Conservation (phyloP, 345 rosid species). For the Mangifera indica region DNA sequence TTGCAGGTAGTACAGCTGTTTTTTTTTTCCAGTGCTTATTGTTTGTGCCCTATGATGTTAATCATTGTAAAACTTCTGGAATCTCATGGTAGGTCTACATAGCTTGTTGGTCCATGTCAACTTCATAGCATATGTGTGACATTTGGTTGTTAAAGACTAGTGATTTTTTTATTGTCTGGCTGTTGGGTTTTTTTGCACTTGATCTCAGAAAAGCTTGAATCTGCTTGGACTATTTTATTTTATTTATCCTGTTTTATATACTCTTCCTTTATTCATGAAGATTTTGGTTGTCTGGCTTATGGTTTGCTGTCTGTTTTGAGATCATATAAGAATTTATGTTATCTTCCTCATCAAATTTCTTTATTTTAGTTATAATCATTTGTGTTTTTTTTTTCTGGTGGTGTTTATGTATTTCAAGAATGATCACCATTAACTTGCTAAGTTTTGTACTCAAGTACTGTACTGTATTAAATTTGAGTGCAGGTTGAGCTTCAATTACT, state of each 20-base stretch:
- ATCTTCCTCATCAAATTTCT: not conserved
- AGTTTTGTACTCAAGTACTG: not conserved
- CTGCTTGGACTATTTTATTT: not conserved
- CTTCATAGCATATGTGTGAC: too few relatives aligned
- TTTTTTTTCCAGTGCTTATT: constrained; percentile 15
- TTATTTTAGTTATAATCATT: not conserved
- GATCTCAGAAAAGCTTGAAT: not conserved
- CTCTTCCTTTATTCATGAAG: not conserved
- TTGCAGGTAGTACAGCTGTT: constrained; percentile 42
- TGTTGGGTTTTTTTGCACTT: constrained; percentile 2
- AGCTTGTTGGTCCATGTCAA: not conserved
- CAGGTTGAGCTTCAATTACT: too few relatives aligned
- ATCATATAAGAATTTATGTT: not conserved
- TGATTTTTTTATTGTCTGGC: not conserved
- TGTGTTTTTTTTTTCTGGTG: constrained; percentile 11
- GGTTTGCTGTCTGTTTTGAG: not conserved
- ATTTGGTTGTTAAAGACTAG: not conserved
- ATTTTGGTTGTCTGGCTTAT: constrained; percentile 3
- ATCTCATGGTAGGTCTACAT: not conserved
- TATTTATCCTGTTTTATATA: not conserved
- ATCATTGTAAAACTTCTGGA: not conserved
- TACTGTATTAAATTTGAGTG: not conserved
- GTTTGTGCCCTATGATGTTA: not conserved
- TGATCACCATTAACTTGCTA: too few relatives aligned
- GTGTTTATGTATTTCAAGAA: not conserved